Evolutionary conservation across 2,329 filamentous ascomycete species (phyloP).

Genomic region (Cladosporium sp.): DNA sequence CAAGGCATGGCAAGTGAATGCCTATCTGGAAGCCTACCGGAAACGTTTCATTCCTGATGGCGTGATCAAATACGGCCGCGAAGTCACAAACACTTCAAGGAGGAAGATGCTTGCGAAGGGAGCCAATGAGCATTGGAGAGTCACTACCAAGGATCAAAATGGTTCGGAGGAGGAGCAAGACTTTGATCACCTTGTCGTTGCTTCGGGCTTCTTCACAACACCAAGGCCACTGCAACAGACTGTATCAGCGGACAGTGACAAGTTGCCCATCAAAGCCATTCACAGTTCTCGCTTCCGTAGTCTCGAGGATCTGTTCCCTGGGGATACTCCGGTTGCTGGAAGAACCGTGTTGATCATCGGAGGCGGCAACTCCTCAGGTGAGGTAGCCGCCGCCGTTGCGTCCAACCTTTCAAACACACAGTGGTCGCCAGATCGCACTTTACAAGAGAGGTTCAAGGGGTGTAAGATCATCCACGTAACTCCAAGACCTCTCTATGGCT

Average conservation of each 20-base stretch:
- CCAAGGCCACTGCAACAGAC: slow-evolving; percentile 59
- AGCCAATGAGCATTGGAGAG: slow-evolving; percentile 26
- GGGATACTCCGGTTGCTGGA: slow-evolving; percentile 32
- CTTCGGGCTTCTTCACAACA: slow-evolving; percentile 74
- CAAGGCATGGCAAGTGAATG: slow-evolving; percentile 73
- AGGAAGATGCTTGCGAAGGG: slow-evolving; percentile 9
- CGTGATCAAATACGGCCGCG: slow-evolving; percentile 49
- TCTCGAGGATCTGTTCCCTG: slow-evolving; percentile 43
- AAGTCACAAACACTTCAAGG: slow-evolving; percentile 26
- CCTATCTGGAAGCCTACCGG: slow-evolving; percentile 68
- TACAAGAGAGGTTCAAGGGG: slow-evolving; percentile 33
- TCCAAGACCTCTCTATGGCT: slow-evolving; percentile 70
- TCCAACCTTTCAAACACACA: slow-evolving; percentile 67
- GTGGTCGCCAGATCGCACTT: slow-evolving; percentile 50
- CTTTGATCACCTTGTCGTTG: slow-evolving; percentile 73
- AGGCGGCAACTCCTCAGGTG: slow-evolving; percentile 80
- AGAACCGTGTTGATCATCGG: slow-evolving; percentile 74
- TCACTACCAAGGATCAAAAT: slow-evolving; percentile 26
- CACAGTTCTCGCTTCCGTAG: slow-evolving; percentile 70
- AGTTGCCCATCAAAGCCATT: slow-evolving; percentile 50
- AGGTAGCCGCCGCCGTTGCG: slow-evolving; percentile 73
- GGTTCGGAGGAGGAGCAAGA: slow-evolving; percentile 25
- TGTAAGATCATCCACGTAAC: slow-evolving; percentile 69
- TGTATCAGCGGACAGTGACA: slow-evolving; percentile 30
- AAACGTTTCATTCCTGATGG: slow-evolving; percentile 57